A percentile compares a stretch with the other conserved stretches of the same genome.
phyloP scores from a whole-genome alignment of 768 basidiomycete genomes.

The Mycena indigotica region DNA sequence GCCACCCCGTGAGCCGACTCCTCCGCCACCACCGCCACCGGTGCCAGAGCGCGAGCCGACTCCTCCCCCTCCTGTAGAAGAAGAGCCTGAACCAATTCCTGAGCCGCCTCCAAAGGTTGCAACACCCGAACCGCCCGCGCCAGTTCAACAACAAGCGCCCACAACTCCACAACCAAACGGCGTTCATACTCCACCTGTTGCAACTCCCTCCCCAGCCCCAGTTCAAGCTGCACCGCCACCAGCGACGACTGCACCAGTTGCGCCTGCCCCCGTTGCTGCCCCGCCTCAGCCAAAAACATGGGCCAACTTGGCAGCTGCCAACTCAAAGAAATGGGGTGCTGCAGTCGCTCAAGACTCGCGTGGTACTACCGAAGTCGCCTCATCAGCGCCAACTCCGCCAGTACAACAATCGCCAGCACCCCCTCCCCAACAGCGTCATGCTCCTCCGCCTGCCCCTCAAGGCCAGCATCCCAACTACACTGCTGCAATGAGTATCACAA shows the following conservation, averaged over 20 bases:
- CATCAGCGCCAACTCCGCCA: conserved; percentile 12
- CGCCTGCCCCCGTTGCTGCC: conserved; percentile 36
- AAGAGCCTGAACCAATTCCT: conserved; percentile 42
- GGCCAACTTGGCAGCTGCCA: conserved; percentile 89
- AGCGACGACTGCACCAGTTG: conserved; percentile 30
- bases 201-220: conserved; percentile 32
- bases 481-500: conserved; percentile 66
- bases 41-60: conserved; percentile 34
- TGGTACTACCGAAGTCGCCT: conserved; percentile 67
- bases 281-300: conserved; percentile 74
- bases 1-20: conserved; percentile 40
- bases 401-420: conserved; percentile 36
- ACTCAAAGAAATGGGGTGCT: conserved; percentile 82
- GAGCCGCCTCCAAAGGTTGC: conserved; percentile 19
- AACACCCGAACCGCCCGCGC: conserved; percentile 36
- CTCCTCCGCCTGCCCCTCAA: too few species aligned
- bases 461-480: conserved; percentile 48
- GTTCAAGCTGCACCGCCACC: conserved; percentile 34
- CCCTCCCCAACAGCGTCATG: conserved; percentile 35
- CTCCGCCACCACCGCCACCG: conserved; percentile 44
- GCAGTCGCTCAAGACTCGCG: conserved; percentile 78
- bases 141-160: conserved; percentile 26
- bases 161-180: conserved; percentile 44
- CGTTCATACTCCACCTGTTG: conserved; percentile 29
- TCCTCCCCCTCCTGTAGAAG: conserved; percentile 36